Percentiles rank a stretch among this genome's conserved stretches.
These are phyloP conservation scores for Lactarius sanguifluus DNA, from an alignment of 768 basidiomycete species.

Conservation along the genomic window DNA sequence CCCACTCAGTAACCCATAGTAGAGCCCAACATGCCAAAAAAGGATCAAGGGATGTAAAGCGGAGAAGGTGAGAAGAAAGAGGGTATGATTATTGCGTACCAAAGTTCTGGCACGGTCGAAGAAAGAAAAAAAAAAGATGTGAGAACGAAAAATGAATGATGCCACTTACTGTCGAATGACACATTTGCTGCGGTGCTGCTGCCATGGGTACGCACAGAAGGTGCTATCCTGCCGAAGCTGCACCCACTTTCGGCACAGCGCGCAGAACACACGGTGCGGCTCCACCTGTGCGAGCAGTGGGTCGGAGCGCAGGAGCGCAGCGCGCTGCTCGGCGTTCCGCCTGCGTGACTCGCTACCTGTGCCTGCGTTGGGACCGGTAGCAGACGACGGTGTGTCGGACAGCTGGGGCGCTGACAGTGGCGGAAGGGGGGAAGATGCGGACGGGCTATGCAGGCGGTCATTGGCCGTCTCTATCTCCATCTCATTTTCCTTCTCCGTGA, in stretches of 20 bases:
- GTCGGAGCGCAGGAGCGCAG: conserved; percentile 67
- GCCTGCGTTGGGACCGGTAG: not conserved
- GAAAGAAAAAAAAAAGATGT: conserved; percentile 6
- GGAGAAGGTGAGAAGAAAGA: conserved; percentile 10
- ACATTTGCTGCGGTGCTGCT: conserved; percentile 76
- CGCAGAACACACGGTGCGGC: conserved; percentile 64
- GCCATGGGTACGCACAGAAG: conserved; percentile 82
- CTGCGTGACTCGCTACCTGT: conserved; percentile 58
- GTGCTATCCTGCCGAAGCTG: conserved; percentile 75
- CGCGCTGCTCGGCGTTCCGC: conserved; percentile 77
- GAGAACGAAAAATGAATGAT: conserved; percentile 9
- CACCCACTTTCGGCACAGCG: conserved; percentile 78
- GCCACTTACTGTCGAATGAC: conserved; percentile 62
- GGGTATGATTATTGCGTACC: not conserved
- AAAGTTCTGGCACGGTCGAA: conserved; percentile 6
- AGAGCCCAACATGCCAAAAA: conserved; percentile 1
- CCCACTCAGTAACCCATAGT: not conserved
- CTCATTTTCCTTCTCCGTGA: conserved; percentile 13
- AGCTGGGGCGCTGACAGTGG: not conserved
- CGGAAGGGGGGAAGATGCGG: conserved; percentile 13
- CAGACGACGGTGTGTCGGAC: conserved; percentile 9
- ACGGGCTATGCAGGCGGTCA: conserved; percentile 13
- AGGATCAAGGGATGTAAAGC: not conserved
- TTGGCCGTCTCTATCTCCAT: conserved; percentile 4
- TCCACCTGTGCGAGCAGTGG: conserved; percentile 66